phyloP scores from a whole-genome alignment of 192 early-diverging fungal species.

The Backusella sp. region DNA sequence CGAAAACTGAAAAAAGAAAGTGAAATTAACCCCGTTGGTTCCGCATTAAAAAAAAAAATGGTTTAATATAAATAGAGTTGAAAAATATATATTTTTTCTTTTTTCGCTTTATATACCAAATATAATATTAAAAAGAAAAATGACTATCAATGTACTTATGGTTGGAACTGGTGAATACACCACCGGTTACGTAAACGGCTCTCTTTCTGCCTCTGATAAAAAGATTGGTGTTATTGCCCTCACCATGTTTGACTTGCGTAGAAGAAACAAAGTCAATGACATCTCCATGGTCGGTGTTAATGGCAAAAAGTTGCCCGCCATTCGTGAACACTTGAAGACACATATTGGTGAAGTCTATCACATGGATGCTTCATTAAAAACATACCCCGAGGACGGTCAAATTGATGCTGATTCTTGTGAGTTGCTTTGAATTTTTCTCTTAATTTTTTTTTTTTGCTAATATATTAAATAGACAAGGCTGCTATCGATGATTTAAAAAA shows the following conservation, averaged over 20 bases:
- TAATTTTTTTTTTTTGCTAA: too few species aligned
- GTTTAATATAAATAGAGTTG: neutral
- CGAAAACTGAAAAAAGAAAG: neutral
- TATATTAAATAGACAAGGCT: slow-evolving; percentile 26
- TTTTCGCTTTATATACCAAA: neutral
- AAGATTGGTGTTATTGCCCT: slow-evolving; percentile 41
- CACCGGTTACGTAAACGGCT: slow-evolving; percentile 37
- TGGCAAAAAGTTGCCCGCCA: slow-evolving; percentile 38
- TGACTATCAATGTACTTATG: slow-evolving; percentile 36
- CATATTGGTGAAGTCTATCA: slow-evolving; percentile 32
- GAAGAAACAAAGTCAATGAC: slow-evolving; percentile 29
- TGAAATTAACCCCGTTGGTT: neutral
- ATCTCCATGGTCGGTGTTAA: slow-evolving; percentile 46
- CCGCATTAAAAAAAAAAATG: neutral
- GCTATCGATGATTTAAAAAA: slow-evolving; percentile 39
- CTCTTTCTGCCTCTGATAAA: slow-evolving; percentile 38
- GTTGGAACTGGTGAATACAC: slow-evolving; percentile 43
- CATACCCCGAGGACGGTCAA: slow-evolving; percentile 40
- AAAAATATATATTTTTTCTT: neutral
- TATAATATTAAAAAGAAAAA: neutral
- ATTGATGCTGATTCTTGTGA: slow-evolving; percentile 41
- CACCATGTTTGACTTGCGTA: slow-evolving; percentile 42
- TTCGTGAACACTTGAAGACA: slow-evolving; percentile 33
- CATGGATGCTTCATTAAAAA: slow-evolving; percentile 33
- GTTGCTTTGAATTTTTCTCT: neutral